A percentile compares a stretch with the other conserved stretches of the same genome.
Evolutionary conservation across 805 yeast genomes (phyloP).

Genomic region (Wickerhamomyces hampshirensis): DNA sequence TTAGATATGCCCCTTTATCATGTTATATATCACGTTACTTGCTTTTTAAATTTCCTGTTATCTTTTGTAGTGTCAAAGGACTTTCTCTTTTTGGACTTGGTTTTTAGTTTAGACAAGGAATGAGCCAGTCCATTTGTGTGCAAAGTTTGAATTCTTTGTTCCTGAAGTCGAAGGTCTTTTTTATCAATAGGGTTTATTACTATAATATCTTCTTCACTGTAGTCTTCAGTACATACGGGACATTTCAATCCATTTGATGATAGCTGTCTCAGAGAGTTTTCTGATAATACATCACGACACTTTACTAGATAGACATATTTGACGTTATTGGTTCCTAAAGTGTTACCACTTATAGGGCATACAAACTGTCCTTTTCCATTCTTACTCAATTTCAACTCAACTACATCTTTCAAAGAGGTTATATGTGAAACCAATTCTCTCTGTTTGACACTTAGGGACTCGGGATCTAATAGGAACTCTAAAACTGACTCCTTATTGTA

Average conservation of each 20-base stretch:
- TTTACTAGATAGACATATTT: slow-evolving; percentile 41
- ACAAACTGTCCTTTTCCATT: slow-evolving; percentile 23
- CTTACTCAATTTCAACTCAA: slow-evolving; percentile 33
- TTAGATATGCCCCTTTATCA: slow-evolving; percentile 1
- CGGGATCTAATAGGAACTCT: slow-evolving; percentile 45
- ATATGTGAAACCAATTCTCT: slow-evolving; percentile 30
- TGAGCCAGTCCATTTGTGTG: slow-evolving; percentile 29
- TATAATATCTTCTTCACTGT: slow-evolving; percentile 29
- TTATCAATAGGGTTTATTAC: slow-evolving; percentile 29
- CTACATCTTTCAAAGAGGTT: slow-evolving; percentile 38
- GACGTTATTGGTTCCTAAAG: slow-evolving; percentile 31
- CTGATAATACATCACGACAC: slow-evolving; percentile 40
- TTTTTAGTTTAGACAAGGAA: slow-evolving; percentile 27
- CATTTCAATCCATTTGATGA: slow-evolving; percentile 24
- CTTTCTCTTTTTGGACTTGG: slow-evolving; percentile 18
- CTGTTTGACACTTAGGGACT: slow-evolving; percentile 24
- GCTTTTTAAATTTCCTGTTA: too few relatives aligned
- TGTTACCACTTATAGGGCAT: slow-evolving; percentile 36
- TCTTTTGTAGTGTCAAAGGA: slow-evolving; percentile 2
- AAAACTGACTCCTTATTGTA: slow-evolving; percentile 61
- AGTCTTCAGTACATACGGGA: slow-evolving; percentile 35
- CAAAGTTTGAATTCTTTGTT: slow-evolving; percentile 24
- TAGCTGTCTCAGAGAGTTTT: slow-evolving; percentile 26
- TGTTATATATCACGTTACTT: too few relatives aligned
- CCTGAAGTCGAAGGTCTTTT: slow-evolving; percentile 19